Evolutionary conservation across 192 early-diverging fungal species (phyloP).

Genomic region (Coemansia sp.): DNA sequence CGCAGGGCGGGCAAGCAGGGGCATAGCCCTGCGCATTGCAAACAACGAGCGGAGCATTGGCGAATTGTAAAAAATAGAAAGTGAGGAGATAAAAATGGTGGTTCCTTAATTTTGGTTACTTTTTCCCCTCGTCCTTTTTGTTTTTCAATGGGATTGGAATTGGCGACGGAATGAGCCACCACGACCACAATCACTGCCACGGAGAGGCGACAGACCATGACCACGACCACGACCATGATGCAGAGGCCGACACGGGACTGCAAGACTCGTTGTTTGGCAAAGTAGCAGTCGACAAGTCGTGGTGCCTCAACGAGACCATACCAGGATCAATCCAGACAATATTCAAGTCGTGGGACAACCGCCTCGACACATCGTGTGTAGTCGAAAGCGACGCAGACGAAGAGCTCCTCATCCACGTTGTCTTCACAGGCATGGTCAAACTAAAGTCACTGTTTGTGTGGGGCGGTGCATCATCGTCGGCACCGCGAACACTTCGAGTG

Average conservation of each 20-base stretch:
- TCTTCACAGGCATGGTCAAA: slow-evolving; percentile 90
- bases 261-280: slow-evolving; percentile 71
- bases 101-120: not conserved
- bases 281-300: slow-evolving; percentile 76
- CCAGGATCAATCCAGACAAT: slow-evolving; percentile 66
- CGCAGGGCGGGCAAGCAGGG: not conserved
- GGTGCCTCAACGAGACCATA: slow-evolving; percentile 77
- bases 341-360: slow-evolving; percentile 84
- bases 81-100: not conserved
- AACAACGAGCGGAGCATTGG: not conserved
- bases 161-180: slow-evolving; percentile 15
- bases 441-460: slow-evolving; percentile 85
- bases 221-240: slow-evolving; percentile 66
- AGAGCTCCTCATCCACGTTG: slow-evolving; percentile 85
- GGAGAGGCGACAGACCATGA: slow-evolving; percentile 56
- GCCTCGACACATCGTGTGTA: slow-evolving; percentile 67
- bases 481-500: slow-evolving; percentile 76
- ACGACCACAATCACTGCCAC: slow-evolving; percentile 36
- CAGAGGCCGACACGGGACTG: slow-evolving; percentile 68
- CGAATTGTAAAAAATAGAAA: not conserved
- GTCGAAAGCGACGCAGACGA: slow-evolving; percentile 87
- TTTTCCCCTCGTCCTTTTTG: not conserved
- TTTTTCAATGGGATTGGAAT: not conserved
- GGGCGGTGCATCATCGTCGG: slow-evolving; percentile 58
- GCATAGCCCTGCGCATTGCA: not conserved